phyloP scores from a whole-genome alignment of 306 rosid species.

The Urtica urens region DNA sequence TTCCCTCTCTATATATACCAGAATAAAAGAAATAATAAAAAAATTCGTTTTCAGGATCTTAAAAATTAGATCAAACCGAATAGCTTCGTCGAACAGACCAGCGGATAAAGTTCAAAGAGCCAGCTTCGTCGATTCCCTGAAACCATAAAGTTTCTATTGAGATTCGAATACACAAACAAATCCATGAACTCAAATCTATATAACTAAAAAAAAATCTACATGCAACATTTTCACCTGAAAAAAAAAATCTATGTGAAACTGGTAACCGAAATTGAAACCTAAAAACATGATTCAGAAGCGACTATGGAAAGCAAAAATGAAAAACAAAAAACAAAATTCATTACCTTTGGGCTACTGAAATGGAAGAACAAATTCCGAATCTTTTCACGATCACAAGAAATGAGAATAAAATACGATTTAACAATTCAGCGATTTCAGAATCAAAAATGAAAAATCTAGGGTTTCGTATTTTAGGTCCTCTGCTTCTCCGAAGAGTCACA shows the following conservation, averaged over 20 bases:
- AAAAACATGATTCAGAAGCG: conserved; percentile 8
- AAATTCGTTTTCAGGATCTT: conserved; percentile 28
- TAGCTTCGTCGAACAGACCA: conserved; percentile 5
- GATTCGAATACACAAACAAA: conserved; percentile 7
- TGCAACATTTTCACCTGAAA: background rate
- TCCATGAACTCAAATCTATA: background rate
- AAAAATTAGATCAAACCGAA: conserved; percentile 10
- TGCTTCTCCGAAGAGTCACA: conserved; percentile 19
- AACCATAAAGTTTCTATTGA: conserved; percentile 16
- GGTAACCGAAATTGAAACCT: background rate
- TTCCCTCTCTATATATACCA: conserved; percentile 4
- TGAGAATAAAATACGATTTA: background rate
- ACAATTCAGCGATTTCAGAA: background rate
- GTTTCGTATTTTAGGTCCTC: conserved; percentile 25
- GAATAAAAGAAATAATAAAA: conserved; percentile 7
- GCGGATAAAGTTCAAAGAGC: conserved; percentile 2
- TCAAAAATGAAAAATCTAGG: conserved; percentile 34
- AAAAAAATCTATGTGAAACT: background rate
- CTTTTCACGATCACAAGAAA: conserved; percentile 14
- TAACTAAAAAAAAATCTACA: background rate
- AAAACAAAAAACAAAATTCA: background rate
- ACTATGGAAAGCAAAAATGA: background rate
- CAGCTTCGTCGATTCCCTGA: conserved; percentile 2
- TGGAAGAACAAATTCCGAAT: conserved; percentile 15
- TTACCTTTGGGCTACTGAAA: conserved; percentile 13